Evolutionary conservation across 805 yeast species (phyloP), one percentile per base, ranked within the genome.

Genomic region (Candida loeiensis): DNA sequence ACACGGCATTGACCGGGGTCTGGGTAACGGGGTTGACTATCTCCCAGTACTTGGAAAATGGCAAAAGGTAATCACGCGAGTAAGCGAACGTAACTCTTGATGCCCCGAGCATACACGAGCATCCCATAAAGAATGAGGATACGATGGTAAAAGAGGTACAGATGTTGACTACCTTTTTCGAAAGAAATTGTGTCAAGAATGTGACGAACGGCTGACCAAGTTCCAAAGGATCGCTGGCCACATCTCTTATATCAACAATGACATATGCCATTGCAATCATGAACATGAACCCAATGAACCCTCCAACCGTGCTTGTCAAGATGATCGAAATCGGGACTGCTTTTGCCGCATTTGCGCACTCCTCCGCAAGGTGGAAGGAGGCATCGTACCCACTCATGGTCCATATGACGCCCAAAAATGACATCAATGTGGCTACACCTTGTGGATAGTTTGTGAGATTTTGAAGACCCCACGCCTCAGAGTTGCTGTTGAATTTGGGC

Each of bases 311-410:
- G 6, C 80, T 67, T 11, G 84, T 79, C 58, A 79, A 58, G 16
- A 79, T 77, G 49, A 81, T 80, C 19, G 85, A 85, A 44, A 71
- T 69, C n/a, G 88, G 87, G 8, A 82, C 79, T 4, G 84, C 85
- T 9, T 66, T 59, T 26, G 76, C 63, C 4, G 86, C 84, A 54
- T 81, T 80, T 35, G 79, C 63, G 48, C 82, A 76, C 51, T 82
- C 89, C 59, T 82, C 90, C 12, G 85, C 72, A 44, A 82, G 63
- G 52, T 83, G 88, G 65, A 82, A 82, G 0, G 88, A 84, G 15
- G 85, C 77, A 54, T 82, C 88, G 53, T 79, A 83, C 18, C 87
- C 88, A 34, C 82, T 73, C 86, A 82, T 80, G 27, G 82, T 77
- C 83, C 83, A 79, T 43, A 77, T 75, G 26, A 74, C 80, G 12